Evolutionary conservation across 108 stramenopile genomes (phyloP), one percentile per base, ranked within the genome.

Genomic region (Craspedostauros australis): DNA sequence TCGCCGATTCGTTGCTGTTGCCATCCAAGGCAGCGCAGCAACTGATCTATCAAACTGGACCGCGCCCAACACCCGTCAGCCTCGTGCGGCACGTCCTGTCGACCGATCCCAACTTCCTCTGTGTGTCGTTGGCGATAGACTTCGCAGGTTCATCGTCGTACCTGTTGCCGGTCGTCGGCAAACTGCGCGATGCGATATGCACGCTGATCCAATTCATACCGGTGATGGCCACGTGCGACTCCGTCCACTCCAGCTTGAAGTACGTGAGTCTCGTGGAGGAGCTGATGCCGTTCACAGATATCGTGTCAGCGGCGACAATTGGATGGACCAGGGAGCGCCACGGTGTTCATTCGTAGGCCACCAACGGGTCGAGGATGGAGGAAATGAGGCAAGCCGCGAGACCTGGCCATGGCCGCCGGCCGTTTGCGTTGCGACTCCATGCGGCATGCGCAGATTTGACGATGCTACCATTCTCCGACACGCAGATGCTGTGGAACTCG

Each of bases 221-320:
- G 39, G 72, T 96, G 28, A 84, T 83, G 39, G 89, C 90, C 48
- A 80, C 94, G 87, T 96, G 91, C 54, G 85, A 88, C 41, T 66
- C 64, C 5, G 62, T 58, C 2, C 58, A 56, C 31, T 87, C 88
- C 22, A 82, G 64, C 32, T 50, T 93, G 26, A 86, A 88, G 53
- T 93, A 93, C 50, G 34, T 94, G 9, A 62, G 66, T 4, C 81
- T 91, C 48, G 36, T 82, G 7, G 94, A 95, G 58, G 94, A 96
- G 60, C 28, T 94, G 14, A 39, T 96, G 34, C 95, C 95, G 6
- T 94, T 96, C 64, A 96, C 93, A 18, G 95, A 96, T 65, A 69
- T 91, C 37, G 66, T 96, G 16, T 94, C 95, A 12, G 66, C 77
- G 30, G 95, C 93, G 2, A 89, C 88, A 2, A 57, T 93, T 46